phyloP scores from a whole-genome alignment of 495 filamentous ascomycete species.

The Tuber indicum region DNA sequence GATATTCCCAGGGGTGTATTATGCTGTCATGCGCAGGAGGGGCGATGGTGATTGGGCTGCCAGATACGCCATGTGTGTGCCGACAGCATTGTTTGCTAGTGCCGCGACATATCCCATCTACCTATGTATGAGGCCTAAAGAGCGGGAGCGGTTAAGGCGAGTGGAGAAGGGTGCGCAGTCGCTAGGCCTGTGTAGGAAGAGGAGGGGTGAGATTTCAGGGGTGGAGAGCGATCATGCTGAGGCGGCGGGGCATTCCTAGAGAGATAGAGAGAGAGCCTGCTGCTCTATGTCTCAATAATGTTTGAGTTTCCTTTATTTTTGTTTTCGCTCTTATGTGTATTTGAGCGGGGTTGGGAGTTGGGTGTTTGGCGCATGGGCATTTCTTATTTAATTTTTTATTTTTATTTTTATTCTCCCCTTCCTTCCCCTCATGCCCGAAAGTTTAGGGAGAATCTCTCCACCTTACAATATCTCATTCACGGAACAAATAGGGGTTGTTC shows the following conservation, averaged over 20 bases:
- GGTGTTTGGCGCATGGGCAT: not conserved
- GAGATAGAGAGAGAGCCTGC: not conserved
- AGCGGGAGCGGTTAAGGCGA: constrained; percentile 58
- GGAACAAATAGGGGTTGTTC: not conserved
- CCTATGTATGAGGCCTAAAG: constrained; percentile 52
- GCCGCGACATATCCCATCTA: constrained; percentile 57
- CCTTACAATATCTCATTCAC: not conserved
- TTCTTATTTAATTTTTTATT: no score
- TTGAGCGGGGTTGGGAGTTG: not conserved
- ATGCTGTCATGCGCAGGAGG: constrained; percentile 42
- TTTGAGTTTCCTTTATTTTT: not conserved
- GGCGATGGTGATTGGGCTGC: constrained; percentile 27
- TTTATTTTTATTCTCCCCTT: not conserved
- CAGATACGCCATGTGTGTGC: constrained; percentile 52
- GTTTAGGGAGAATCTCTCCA: not conserved
- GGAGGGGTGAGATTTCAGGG: not conserved
- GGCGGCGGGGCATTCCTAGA: not conserved
- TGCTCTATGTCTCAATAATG: no score
- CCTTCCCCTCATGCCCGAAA: not conserved
- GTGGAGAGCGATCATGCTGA: not conserved
- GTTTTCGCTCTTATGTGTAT: not conserved
- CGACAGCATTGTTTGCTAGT: constrained; percentile 54
- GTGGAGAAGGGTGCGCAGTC: constrained; percentile 24
- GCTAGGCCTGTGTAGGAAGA: not conserved
- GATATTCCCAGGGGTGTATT: constrained; percentile 53